A percentile compares a stretch with the other conserved stretches of the same genome.
phyloP scores from a whole-genome alignment of 2,329 filamentous ascomycete species.

The Fusarium xyrophilum region DNA sequence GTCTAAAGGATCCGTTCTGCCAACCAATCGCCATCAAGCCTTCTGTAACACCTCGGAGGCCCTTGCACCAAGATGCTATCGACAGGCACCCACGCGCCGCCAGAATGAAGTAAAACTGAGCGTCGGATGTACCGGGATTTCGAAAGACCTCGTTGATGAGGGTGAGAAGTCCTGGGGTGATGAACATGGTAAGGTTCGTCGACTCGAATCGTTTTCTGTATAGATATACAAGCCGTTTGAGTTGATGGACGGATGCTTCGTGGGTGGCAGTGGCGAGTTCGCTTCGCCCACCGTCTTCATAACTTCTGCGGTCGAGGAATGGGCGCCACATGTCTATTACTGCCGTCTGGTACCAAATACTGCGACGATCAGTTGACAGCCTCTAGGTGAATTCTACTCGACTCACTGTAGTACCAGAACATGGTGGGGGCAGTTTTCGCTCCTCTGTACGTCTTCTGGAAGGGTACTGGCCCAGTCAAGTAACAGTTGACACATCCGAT shows the following conservation, averaged over 20 bases:
- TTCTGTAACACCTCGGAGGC: slow-evolving; percentile 1
- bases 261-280: neutral
- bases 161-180: neutral
- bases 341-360: slow-evolving; percentile 11
- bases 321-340: slow-evolving; percentile 17
- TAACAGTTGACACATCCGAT: neutral
- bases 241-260: neutral
- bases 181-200: slow-evolving; percentile 9
- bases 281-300: accelerated
- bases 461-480: neutral
- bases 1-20: slow-evolving; percentile 5
- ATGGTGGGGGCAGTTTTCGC: neutral
- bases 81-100: neutral
- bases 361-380: accelerated
- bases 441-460: neutral
- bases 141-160: slow-evolving; percentile 10
- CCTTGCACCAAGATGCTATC: slow-evolving; percentile 14
- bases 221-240: neutral
- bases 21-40: slow-evolving; percentile 9
- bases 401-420: slow-evolving; percentile 17
- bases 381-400: accelerated
- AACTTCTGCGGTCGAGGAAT: neutral
- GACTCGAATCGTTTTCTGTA: slow-evolving; percentile 15
- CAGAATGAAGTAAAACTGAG: slow-evolving; percentile 10
- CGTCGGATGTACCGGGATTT: neutral